Conservation (phyloP, 129 eudicot genomes). For the Flaveria trinervia region DNA sequence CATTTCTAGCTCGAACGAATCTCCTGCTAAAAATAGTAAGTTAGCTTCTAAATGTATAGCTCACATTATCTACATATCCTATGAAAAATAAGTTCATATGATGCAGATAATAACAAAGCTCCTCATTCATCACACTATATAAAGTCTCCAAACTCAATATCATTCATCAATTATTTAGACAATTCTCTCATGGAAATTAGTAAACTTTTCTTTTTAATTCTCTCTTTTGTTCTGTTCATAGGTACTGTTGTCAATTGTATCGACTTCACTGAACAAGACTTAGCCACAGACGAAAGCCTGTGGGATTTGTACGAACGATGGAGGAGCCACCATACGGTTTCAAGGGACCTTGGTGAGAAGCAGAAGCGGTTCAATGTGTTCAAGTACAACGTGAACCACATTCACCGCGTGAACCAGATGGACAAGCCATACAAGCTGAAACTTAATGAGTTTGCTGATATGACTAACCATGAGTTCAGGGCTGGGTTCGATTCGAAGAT, state of each 20-base stretch:
- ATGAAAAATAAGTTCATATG: constrained; percentile 24
- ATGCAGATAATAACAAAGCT: constrained; percentile 34
- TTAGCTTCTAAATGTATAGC: constrained; percentile 20
- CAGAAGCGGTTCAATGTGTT: constrained; percentile 74
- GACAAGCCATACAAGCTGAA: constrained; percentile 81
- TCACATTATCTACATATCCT: constrained; percentile 40
- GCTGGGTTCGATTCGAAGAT: constrained; percentile 60
- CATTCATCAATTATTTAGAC: constrained; percentile 19
- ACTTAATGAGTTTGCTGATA: constrained; percentile 78
- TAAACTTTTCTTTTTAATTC: constrained; percentile 39
- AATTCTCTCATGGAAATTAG: constrained; percentile 34
- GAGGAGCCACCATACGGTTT: constrained; percentile 81
- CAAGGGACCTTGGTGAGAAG: constrained; percentile 66
- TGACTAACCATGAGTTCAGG: constrained; percentile 79
- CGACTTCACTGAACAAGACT: constrained; percentile 69
- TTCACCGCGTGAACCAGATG: constrained; percentile 76
- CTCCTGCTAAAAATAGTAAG: constrained; percentile 46
- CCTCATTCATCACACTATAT: constrained; percentile 28
- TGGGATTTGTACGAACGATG: constrained; percentile 81
- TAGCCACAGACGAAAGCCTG: constrained; percentile 62
- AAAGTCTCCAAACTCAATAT: background rate
- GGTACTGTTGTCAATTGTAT: constrained; percentile 42
- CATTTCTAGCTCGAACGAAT: constrained; percentile 28
- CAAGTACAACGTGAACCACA: constrained; percentile 60
- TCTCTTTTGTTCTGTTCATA: constrained; percentile 41